Conservation (phyloP, 2,329 filamentous ascomycete genomes). For the Penicillium psychrosexuale region DNA sequence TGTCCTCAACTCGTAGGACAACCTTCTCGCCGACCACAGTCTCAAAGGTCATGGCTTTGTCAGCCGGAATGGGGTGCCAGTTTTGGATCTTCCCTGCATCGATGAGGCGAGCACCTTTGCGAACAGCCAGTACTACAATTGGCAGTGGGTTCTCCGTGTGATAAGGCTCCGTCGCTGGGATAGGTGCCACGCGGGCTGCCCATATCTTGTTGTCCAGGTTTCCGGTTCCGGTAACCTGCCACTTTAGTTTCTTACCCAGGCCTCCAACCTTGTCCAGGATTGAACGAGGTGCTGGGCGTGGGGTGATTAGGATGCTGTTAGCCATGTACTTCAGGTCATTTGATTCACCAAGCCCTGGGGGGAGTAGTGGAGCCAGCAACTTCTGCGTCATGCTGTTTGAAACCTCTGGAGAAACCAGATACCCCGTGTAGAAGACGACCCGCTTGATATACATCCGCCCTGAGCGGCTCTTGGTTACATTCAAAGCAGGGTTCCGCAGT, state of each 20-base stretch:
- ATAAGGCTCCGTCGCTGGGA: slow-evolving; percentile 63
- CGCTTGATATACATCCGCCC: slow-evolving; percentile 71
- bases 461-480: slow-evolving; percentile 42
- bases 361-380: slow-evolving; percentile 60
- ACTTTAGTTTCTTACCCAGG: slow-evolving; percentile 75
- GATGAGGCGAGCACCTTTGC: slow-evolving; percentile 69
- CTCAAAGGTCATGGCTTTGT: slow-evolving; percentile 73
- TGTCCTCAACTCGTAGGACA: slow-evolving; percentile 71
- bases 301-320: slow-evolving; percentile 87
- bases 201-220: slow-evolving; percentile 77
- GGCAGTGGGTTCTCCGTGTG: slow-evolving; percentile 78
- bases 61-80: slow-evolving; percentile 72
- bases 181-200: slow-evolving; percentile 76
- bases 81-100: slow-evolving; percentile 78
- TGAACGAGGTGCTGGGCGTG: slow-evolving; percentile 66
- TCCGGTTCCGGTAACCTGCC: slow-evolving; percentile 76
- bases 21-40: slow-evolving; percentile 84
- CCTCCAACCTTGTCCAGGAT: slow-evolving; percentile 83
- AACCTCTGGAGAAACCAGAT: slow-evolving; percentile 72
- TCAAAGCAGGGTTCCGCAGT: slow-evolving; percentile 31
- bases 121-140: slow-evolving; percentile 76
- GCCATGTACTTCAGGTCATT: slow-evolving; percentile 76
- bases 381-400: slow-evolving; percentile 65
- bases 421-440: slow-evolving; percentile 87
- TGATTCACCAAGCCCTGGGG: slow-evolving; percentile 57